Percentiles rank a stretch among this genome's conserved stretches.
Evolutionary conservation across 345 rosid species (phyloP).

Genomic region (Rhizophora apiculata): DNA sequence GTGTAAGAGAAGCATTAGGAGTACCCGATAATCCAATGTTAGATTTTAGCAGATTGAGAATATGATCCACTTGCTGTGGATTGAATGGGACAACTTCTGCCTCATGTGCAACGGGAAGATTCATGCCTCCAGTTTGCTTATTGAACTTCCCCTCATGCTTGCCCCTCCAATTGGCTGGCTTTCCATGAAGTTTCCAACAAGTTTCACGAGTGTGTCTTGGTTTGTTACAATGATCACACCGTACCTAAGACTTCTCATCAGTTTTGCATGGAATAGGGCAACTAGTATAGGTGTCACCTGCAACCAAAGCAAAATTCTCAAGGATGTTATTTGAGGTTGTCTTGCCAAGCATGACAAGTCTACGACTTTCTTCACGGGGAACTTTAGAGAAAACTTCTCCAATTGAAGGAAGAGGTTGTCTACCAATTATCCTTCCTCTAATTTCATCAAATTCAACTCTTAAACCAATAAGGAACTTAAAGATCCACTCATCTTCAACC

Average conservation of each 20-base stretch:
- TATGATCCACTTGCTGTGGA: background rate
- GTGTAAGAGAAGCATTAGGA: background rate
- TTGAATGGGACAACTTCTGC: background rate
- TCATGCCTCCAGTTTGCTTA: too few relatives aligned
- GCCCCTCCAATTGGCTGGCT: background rate
- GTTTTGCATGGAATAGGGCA: background rate
- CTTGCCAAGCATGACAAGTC: constrained; percentile 2
- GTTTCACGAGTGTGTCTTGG: constrained; percentile 7
- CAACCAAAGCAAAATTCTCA: background rate
- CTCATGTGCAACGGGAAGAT: background rate
- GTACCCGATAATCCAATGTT: background rate
- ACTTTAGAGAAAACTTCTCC: constrained; percentile 5
- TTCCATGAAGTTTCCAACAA: background rate
- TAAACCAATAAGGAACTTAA: background rate
- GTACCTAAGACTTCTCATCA: background rate
- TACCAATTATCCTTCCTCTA: constrained; percentile 2
- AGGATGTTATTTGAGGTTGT: background rate
- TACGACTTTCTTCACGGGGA: background rate
- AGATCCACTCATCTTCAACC: background rate
- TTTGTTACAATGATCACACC: constrained; percentile 9
- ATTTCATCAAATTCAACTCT: constrained; percentile 13
- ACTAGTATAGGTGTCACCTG: background rate
- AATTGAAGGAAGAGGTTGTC: constrained; percentile 4
- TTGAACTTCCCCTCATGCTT: background rate
- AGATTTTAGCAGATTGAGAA: background rate